Evolutionary conservation across 2,329 filamentous ascomycete genomes (phyloP).

Genomic region (Microsporum ferrugineum): DNA sequence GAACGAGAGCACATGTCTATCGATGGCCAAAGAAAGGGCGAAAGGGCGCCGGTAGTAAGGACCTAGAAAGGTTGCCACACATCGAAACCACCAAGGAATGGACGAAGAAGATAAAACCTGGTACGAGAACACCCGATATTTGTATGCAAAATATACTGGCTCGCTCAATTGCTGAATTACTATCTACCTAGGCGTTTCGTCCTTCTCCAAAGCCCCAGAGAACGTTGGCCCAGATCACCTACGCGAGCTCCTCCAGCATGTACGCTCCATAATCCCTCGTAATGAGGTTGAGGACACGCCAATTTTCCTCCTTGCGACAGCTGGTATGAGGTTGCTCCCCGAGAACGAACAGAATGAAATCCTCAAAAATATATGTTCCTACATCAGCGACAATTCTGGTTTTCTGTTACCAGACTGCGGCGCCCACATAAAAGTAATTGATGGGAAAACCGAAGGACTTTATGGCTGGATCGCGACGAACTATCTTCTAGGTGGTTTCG

Average conservation of each 20-base stretch:
- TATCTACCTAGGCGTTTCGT: conserved; percentile 54
- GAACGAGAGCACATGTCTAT: conserved; percentile 89
- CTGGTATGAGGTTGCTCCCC: conserved; percentile 80
- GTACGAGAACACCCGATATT: conserved; percentile 30
- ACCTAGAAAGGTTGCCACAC: conserved; percentile 60
- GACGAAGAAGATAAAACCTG: conserved; percentile 90
- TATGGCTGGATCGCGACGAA: conserved; percentile 98
- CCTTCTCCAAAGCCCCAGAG: conserved; percentile 66
- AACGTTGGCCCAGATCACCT: conserved; percentile 74
- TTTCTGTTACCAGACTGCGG: conserved; percentile 86
- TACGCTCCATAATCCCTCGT: conserved; percentile 62
- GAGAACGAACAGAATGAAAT: conserved; percentile 60
- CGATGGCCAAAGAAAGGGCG: conserved; percentile 65
- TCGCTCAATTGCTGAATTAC: conserved; percentile 3
- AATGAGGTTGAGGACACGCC: conserved; percentile 73
- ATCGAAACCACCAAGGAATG: conserved; percentile 74
- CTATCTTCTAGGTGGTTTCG: conserved; percentile 84
- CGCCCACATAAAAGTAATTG: conserved; percentile 83
- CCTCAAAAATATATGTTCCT: conserved; percentile 68
- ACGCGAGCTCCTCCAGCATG: conserved; percentile 67
- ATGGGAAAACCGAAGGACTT: conserved; percentile 86
- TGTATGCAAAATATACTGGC: neutral
- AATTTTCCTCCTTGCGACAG: conserved; percentile 89
- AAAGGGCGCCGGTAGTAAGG: conserved; percentile 47
- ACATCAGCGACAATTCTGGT: conserved; percentile 61